Conservation (phyloP, 2,329 filamentous ascomycete genomes). For the Ilyonectria destructans region DNA sequence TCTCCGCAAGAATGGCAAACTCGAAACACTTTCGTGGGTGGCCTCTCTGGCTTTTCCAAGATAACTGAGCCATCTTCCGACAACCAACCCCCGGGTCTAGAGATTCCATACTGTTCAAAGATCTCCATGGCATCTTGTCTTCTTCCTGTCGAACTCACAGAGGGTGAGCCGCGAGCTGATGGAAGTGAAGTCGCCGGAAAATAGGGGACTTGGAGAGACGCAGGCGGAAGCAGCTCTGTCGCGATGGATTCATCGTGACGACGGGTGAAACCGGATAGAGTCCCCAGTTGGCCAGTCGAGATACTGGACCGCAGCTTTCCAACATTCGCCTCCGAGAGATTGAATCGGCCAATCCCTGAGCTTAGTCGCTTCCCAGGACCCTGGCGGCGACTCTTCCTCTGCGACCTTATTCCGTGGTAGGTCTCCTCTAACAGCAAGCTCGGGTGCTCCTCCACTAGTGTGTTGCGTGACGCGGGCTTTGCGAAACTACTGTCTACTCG, state of each 20-base stretch:
- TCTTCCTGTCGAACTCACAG: conserved; percentile 54
- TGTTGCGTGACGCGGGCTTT: conserved; percentile 48
- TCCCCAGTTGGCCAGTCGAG: conserved; percentile 28
- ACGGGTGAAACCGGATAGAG: conserved; percentile 1
- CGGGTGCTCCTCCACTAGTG: conserved; percentile 39
- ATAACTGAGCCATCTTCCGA: conserved; percentile 56
- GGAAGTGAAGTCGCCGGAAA: conserved; percentile 18
- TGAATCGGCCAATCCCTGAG: conserved; percentile 16
- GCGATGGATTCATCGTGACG: conserved; percentile 9
- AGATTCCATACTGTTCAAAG: conserved; percentile 64
- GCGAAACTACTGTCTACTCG: conserved; percentile 46
- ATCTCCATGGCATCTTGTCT: conserved; percentile 63
- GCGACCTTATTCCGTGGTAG: conserved; percentile 39
- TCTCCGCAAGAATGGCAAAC: conserved; percentile 68
- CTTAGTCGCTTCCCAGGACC: neutral
- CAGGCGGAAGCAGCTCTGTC: conserved; percentile 19
- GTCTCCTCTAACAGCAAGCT: conserved; percentile 40
- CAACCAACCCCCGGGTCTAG: conserved; percentile 63
- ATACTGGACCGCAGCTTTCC: conserved; percentile 30
- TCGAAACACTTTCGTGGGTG: conserved; percentile 50
- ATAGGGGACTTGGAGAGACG: conserved; percentile 12
- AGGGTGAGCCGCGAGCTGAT: conserved; percentile 43
- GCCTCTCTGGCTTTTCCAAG: conserved; percentile 36
- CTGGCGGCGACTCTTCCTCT: conserved; percentile 30
- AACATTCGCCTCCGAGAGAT: conserved; percentile 9